Percentiles rank a stretch among this genome's conserved stretches.
phyloP scores from a whole-genome alignment of 1,139 yeast genomes.

The Hanseniaspora uvarum region DNA sequence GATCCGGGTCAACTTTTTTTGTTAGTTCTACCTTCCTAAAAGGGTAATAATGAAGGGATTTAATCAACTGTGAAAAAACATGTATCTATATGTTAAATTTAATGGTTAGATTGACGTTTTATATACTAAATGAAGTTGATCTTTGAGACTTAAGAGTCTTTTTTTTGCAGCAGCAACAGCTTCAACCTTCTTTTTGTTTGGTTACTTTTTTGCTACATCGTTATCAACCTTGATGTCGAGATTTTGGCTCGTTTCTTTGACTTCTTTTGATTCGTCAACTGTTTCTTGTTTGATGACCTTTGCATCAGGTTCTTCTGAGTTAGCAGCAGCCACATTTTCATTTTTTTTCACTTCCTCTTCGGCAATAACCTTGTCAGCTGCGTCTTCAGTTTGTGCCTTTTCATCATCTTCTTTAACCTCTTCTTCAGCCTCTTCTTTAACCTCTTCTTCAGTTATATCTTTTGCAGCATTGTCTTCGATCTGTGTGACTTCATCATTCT shows the following conservation, averaged over 20 bases:
- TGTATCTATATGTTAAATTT: too few relatives aligned
- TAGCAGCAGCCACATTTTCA: background rate
- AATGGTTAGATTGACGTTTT: too few relatives aligned
- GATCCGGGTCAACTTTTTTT: background rate
- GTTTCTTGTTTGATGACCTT: too few relatives aligned
- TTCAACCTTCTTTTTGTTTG: too few relatives aligned
- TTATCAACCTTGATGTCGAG: too few relatives aligned
- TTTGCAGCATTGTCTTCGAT: background rate
- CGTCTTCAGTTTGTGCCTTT: background rate
- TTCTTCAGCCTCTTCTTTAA: background rate
- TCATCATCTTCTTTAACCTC: background rate
- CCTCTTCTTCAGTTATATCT: background rate
- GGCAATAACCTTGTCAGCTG: background rate
- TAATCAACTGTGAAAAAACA: background rate
- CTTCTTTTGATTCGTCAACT: background rate
- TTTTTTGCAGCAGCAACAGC: too few relatives aligned
- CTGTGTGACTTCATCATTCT: background rate
- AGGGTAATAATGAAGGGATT: background rate
- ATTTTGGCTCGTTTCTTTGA: too few relatives aligned
- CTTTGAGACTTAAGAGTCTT: too few relatives aligned
- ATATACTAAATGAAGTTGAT: too few relatives aligned
- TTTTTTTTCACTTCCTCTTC: background rate
- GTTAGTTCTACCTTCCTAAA: background rate
- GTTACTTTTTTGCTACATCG: too few relatives aligned
- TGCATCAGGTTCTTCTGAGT: too few relatives aligned